Evolutionary conservation across 495 filamentous ascomycete species (phyloP), one percentile per base, ranked within the genome.

Genomic region (Penicillium pancosmium): DNA sequence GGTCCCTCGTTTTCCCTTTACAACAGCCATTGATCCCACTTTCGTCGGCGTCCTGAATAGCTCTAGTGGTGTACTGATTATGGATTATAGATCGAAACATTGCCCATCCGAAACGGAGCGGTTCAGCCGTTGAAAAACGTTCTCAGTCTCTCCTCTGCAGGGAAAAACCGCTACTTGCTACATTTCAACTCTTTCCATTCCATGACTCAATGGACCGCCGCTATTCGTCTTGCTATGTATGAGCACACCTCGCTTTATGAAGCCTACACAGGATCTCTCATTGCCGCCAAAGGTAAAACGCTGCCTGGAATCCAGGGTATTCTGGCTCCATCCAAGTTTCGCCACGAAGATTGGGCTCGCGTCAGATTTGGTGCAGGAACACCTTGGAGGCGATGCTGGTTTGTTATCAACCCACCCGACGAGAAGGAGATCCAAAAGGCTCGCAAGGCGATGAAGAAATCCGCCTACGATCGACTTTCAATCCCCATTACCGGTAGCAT

Each of bases 141-240:
- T 16, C 83, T 98, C 16, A 96, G 92, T 73, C 85, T 98, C 46
- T 97, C 90, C 41, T 98, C 94, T 15, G 94, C 94, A 27, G 95
- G 92, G 5, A 89, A 91, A 57, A 98, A 98, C 70, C 89, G 94
- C 47, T 98, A 97, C 67, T 80, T 98, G 2, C 80, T 98, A 23
- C 94, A 97, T 75, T 98, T 98, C 75, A 96, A 93, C 67, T 96
- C 93, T 3, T 86, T 90, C 65, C 89, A 95, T 64, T 97, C 95
- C 2, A 81, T 99, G 48, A 88, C 90, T 4, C 93, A 97, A 72
- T 99, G 94, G 94, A 96, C 95, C 1, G 90, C 95, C 16, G 92
- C 90, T 19, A 97, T 99, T 57, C 87, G 94, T 47, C 83, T 99
- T 48, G 86, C 94, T 54, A 92, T 99, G 87, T 99, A 88, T 68